phyloP scores from a whole-genome alignment of 2,329 filamentous ascomycete species.

The Aspergillus brunneoviolaceus region DNA sequence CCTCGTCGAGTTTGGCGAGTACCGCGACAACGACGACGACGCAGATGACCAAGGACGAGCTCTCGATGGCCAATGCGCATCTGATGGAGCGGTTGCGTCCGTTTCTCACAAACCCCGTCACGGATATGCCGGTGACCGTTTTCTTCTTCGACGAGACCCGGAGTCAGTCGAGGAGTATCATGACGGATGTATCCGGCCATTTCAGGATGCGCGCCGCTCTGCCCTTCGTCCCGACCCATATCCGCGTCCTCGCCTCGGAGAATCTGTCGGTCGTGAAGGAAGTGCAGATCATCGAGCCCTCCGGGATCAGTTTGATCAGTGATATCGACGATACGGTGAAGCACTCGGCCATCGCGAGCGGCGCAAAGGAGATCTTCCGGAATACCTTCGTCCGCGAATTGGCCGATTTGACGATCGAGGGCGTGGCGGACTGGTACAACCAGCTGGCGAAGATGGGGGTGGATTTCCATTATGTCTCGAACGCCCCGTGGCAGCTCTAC shows the following conservation, averaged over 20 bases:
- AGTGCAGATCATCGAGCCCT: slow-evolving; percentile 72
- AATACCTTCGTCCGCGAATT: slow-evolving; percentile 93
- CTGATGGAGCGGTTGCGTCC: slow-evolving; percentile 84
- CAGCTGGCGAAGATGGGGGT: slow-evolving; percentile 76
- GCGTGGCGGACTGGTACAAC: slow-evolving; percentile 87
- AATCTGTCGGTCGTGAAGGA: slow-evolving; percentile 77
- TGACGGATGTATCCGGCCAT: slow-evolving; percentile 85
- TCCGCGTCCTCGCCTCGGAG: slow-evolving; percentile 83
- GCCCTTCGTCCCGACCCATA: slow-evolving; percentile 86
- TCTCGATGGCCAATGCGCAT: slow-evolving; percentile 77
- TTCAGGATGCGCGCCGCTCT: slow-evolving; percentile 78
- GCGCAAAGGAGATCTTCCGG: slow-evolving; percentile 90
- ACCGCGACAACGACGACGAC: slow-evolving; percentile 12
- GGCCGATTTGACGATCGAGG: slow-evolving; percentile 75
- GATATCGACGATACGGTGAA: slow-evolving; percentile 99
- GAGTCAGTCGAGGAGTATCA: slow-evolving; percentile 80
- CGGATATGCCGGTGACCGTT: slow-evolving; percentile 75
- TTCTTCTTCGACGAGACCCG: slow-evolving; percentile 90
- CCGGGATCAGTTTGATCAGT: slow-evolving; percentile 87
- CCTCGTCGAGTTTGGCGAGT: slow-evolving; percentile 44
- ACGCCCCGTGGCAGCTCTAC: slow-evolving; percentile 97
- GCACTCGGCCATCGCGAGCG: slow-evolving; percentile 82
- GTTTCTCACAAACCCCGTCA: slow-evolving; percentile 82
- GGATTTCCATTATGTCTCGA: slow-evolving; percentile 95
- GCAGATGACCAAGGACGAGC: slow-evolving; percentile 69